Evolutionary conservation across 805 yeast genomes (phyloP).

Genomic region (Hemisphaericaspora nanyangensis): DNA sequence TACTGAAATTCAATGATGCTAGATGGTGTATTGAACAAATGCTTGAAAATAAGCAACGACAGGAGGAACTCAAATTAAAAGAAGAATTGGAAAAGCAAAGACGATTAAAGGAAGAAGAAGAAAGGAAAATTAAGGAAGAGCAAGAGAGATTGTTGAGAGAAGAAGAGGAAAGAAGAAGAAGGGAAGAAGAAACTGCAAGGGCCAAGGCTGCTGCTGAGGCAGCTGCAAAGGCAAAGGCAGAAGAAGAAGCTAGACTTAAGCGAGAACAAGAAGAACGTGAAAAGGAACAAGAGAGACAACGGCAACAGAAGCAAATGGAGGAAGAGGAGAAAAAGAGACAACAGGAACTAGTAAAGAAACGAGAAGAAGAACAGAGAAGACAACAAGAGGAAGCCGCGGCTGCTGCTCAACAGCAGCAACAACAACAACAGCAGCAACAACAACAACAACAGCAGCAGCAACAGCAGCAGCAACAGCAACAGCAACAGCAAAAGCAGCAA

Average conservation of each 20-base stretch:
- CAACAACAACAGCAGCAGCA: conserved; percentile 12
- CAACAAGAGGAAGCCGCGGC: conserved; percentile 12
- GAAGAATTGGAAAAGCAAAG: conserved; percentile 32
- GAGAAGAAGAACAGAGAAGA: conserved; percentile 15
- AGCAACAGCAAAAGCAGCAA: conserved; percentile 6
- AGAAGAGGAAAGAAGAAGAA: conserved; percentile 14
- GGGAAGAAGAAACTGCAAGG: conserved; percentile 18
- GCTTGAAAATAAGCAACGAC: conserved; percentile 38
- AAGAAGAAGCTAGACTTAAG: conserved; percentile 10
- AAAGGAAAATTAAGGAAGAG: conserved; percentile 15
- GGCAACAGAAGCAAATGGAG: conserved; percentile 12
- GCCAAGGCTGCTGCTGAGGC: conserved; percentile 11
- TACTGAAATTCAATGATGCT: conserved; percentile 39
- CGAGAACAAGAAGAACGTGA: conserved; percentile 16
- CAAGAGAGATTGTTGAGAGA: conserved; percentile 11
- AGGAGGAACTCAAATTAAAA: conserved; percentile 35
- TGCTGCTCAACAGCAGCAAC: conserved; percentile 9
- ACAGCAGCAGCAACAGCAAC: conserved; percentile 9
- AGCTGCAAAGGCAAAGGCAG: conserved; percentile 23
- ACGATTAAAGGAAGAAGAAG: conserved; percentile 17
- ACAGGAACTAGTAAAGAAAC: conserved; percentile 6
- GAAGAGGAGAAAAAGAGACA: conserved; percentile 8
- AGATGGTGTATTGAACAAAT: conserved; percentile 43
- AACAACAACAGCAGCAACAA: conserved; percentile 6
- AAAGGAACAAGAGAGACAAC: conserved; percentile 12